phyloP scores from a whole-genome alignment of 2,329 filamentous ascomycete species.

The Pseudogymnoascus sp. region DNA sequence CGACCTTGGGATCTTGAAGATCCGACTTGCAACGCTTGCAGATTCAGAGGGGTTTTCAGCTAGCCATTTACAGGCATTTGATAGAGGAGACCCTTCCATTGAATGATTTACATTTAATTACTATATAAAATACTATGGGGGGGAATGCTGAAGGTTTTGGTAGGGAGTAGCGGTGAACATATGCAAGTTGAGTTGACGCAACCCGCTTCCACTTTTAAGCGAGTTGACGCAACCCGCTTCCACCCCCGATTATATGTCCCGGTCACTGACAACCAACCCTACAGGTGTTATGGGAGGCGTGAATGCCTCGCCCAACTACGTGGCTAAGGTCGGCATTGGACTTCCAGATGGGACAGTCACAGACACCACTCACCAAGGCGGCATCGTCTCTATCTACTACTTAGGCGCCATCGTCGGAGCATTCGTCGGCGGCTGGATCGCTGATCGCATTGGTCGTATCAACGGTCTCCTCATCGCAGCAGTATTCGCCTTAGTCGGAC shows the following conservation, averaged over 20 bases:
- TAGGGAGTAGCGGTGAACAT: too few relatives aligned
- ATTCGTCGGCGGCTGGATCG: conserved; percentile 36
- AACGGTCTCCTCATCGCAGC: conserved; percentile 40
- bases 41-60: too few relatives aligned
- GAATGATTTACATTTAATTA: too few relatives aligned
- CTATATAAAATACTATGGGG: too few relatives aligned
- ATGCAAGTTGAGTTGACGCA: too few relatives aligned
- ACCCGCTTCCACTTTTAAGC: too few relatives aligned
- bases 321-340: conserved; percentile 38
- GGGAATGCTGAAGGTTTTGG: too few relatives aligned
- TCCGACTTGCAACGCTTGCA: too few relatives aligned
- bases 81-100: too few relatives aligned
- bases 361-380: conserved; percentile 25
- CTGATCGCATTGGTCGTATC: conserved; percentile 45
- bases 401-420: conserved; percentile 24
- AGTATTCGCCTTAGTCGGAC: conserved; percentile 23
- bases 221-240: too few relatives aligned
- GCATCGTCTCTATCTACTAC: conserved; percentile 26
- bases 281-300: conserved; percentile 42
- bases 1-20: too few relatives aligned
- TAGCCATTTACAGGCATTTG: too few relatives aligned
- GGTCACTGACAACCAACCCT: not conserved
- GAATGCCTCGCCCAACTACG: conserved; percentile 35
- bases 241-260: not conserved
- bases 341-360: conserved; percentile 21